Conservation (phyloP, 1,139 yeast genomes). For the Sporopachydermia cereana region DNA sequence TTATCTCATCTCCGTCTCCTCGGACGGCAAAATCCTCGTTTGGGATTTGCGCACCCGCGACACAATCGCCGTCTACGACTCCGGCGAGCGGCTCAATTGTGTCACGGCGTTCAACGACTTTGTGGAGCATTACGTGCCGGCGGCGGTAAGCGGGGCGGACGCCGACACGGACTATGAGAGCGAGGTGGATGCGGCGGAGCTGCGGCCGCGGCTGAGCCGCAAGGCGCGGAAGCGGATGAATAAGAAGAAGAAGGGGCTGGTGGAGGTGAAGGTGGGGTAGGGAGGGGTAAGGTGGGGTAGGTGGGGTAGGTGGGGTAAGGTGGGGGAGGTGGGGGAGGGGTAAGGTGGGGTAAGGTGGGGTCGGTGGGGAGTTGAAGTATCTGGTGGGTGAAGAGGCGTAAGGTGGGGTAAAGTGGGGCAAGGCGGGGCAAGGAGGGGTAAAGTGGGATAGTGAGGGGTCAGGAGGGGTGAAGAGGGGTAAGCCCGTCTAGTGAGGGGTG, state of each 20-base stretch:
- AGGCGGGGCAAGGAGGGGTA: too few species aligned
- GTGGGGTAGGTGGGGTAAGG: conserved; percentile 23
- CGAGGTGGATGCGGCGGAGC: conserved; percentile 41
- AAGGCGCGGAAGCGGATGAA: conserved; percentile 32
- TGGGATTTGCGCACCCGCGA: conserved; percentile 68
- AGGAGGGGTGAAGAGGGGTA: too few species aligned
- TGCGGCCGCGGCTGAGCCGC: conserved; percentile 31
- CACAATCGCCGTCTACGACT: conserved; percentile 81
- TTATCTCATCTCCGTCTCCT: conserved; percentile 63
- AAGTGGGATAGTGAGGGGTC: too few species aligned
- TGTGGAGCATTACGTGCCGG: conserved; percentile 50
- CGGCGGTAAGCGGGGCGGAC: conserved; percentile 17
- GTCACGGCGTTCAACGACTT: conserved; percentile 67
- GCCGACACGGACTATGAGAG: conserved; percentile 37
- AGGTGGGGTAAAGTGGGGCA: too few species aligned
- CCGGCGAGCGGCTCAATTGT: conserved; percentile 91
- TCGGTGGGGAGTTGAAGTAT: conserved; percentile 10
- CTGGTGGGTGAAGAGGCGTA: conserved; percentile 11
- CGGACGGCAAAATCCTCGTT: conserved; percentile 86
- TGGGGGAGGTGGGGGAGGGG: conserved; percentile 26
- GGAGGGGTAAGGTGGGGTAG: conserved; percentile 25
- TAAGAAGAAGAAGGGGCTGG: conserved; percentile 31
- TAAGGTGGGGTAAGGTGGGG: conserved; percentile 18
- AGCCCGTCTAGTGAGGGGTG: too few species aligned
- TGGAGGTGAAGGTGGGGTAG: conserved; percentile 10